Evolutionary conservation across 495 filamentous ascomycete genomes (phyloP), one percentile per base, ranked within the genome.

Genomic region (Darksidea phi): DNA sequence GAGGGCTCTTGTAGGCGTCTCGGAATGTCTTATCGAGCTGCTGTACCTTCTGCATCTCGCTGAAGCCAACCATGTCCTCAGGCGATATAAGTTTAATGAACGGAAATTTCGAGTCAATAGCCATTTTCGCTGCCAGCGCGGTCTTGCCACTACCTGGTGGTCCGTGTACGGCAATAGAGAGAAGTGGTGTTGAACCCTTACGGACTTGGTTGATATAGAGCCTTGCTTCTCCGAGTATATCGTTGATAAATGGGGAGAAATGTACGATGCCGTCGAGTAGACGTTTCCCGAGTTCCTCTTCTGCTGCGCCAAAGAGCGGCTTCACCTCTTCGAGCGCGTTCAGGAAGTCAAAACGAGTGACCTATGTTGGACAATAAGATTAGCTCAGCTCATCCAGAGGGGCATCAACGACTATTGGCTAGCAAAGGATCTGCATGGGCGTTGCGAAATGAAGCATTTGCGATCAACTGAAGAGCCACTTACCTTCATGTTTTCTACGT

Each of bases 31-130:
- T 94, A 69, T 86, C 86, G 47, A 99, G 80, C 69, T 92, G 86
- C 63, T 89, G 84, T 54, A 95, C 86, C 78, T 96, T 97, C 61
- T 88, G 86, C 48, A 85, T 80, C 68, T 97, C 95, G 57, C 79
- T 88, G 71, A 84, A 88, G 37, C 90, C 91, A 57, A 92, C 82
- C 85, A 94, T 91, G 37, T 91, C 85, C 48, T 94, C 89, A 0
- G 92, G 90, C 45, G 86, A 88, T 57, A 96, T 84, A 53, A 97
- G 78, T 72, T 96, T 96, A 70, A 97, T 91, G 73, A 96, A 96
- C 1, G 94, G 95, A 72, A 90, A 96, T 25, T 84, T 88, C 13
- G 89, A 94, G 57, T 93, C 85, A 66, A 92, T 83, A 10, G 92
- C 90, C 61, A 97, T 91, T 48, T 86, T 84, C 0, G 93, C 91